phyloP scores from a whole-genome alignment of 2,329 filamentous ascomycete genomes.

The Fusarium agapanthi region DNA sequence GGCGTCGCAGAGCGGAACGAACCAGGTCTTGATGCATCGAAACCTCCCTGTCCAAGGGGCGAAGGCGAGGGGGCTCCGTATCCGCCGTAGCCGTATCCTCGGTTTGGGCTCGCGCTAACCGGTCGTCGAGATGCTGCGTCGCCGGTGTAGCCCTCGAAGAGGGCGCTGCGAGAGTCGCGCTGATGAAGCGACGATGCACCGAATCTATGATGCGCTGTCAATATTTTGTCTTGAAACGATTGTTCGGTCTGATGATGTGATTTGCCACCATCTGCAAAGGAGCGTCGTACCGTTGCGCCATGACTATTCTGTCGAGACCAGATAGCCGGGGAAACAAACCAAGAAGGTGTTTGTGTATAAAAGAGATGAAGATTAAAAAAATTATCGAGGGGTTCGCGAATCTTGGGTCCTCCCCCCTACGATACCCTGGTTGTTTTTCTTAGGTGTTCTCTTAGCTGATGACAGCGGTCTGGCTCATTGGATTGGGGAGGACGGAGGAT shows the following conservation, averaged over 20 bases:
- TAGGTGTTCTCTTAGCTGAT: slow-evolving; percentile 35
- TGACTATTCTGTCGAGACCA: slow-evolving; percentile 29
- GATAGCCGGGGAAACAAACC: neutral
- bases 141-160: slow-evolving; percentile 77
- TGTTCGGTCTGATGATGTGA: slow-evolving; percentile 4
- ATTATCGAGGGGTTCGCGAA: slow-evolving; percentile 32
- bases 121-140: slow-evolving; percentile 52
- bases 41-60: slow-evolving; percentile 24
- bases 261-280: slow-evolving; percentile 11
- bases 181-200: slow-evolving; percentile 75
- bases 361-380: slow-evolving; percentile 1
- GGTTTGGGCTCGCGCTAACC: slow-evolving; percentile 57
- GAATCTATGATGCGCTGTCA: slow-evolving; percentile 60
- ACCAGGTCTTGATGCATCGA: slow-evolving; percentile 16
- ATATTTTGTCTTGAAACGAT: neutral
- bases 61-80: slow-evolving; percentile 41
- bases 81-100: slow-evolving; percentile 59
- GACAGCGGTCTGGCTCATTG: slow-evolving; percentile 20
- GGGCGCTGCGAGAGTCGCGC: slow-evolving; percentile 74
- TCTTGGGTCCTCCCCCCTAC: slow-evolving; percentile 32
- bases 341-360: neutral
- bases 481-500: slow-evolving; percentile 19
- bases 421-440: slow-evolving; percentile 40
- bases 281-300: slow-evolving; percentile 49
- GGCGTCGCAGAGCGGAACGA: slow-evolving; percentile 73